Conservation (phyloP, 2,329 filamentous ascomycete genomes). For the Pseudocercospora vitis region DNA sequence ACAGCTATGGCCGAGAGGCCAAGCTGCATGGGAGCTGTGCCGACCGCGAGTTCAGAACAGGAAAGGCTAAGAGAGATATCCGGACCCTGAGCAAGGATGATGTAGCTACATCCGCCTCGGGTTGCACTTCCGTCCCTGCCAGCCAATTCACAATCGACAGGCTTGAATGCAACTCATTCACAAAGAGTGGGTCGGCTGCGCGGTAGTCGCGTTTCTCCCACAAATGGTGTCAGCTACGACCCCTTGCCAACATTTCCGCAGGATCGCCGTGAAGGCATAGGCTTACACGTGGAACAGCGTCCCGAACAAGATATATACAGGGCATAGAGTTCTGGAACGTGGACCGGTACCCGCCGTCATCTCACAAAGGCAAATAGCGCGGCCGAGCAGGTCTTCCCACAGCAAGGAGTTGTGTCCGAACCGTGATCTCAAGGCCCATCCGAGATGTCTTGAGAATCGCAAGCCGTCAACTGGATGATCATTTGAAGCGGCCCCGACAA, state of each 20-base stretch:
- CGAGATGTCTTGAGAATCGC: slow-evolving; percentile 14
- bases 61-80: not conserved
- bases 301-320: slow-evolving; percentile 8
- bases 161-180: not conserved
- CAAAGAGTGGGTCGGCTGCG: not conserved
- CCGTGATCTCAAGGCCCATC: slow-evolving; percentile 16
- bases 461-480: slow-evolving; percentile 14
- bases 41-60: not conserved
- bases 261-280: not conserved
- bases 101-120: not conserved
- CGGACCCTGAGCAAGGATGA: not conserved
- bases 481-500: slow-evolving; percentile 12
- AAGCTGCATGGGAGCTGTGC: not conserved
- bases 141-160: not conserved
- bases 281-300: slow-evolving; percentile 12
- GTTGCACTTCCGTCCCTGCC: not conserved
- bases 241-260: not conserved
- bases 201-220: not conserved
- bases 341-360: slow-evolving; percentile 2
- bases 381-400: slow-evolving; percentile 11
- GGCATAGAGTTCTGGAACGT: slow-evolving; percentile 8
- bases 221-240: not conserved
- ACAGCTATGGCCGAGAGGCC: too few species aligned
- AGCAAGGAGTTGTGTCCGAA: slow-evolving; percentile 13
- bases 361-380: slow-evolving; percentile 4